phyloP scores from a whole-genome alignment of 2,329 filamentous ascomycete genomes.

The Xylariaceae sp. region DNA sequence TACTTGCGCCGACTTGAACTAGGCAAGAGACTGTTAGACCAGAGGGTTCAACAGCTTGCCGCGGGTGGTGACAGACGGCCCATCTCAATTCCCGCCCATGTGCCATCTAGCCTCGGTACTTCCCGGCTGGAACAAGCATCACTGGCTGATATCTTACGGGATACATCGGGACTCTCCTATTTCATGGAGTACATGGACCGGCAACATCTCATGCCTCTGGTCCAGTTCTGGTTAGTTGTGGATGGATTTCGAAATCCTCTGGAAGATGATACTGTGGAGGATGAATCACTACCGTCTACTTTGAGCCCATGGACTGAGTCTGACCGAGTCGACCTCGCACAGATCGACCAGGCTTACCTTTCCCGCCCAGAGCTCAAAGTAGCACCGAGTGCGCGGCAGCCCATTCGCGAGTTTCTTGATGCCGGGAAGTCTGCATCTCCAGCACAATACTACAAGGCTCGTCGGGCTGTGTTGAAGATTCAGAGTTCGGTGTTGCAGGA shows the following conservation, averaged over 20 bases:
- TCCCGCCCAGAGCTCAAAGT: slow-evolving; percentile 77
- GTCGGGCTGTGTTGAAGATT: slow-evolving; percentile 72
- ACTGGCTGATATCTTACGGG: slow-evolving; percentile 79
- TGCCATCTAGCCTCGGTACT: slow-evolving; percentile 33
- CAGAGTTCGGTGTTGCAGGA: slow-evolving; percentile 80
- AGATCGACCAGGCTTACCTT: slow-evolving; percentile 88
- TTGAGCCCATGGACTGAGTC: slow-evolving; percentile 71
- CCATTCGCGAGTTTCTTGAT: slow-evolving; percentile 72
- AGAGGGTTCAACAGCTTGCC: slow-evolving; percentile 77
- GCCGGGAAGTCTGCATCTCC: slow-evolving; percentile 71
- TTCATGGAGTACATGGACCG: slow-evolving; percentile 99
- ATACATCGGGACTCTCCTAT: slow-evolving; percentile 86
- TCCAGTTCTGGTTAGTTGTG: slow-evolving; percentile 98
- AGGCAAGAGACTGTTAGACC: slow-evolving; percentile 82
- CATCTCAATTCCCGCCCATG: slow-evolving; percentile 28
- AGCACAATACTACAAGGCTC: slow-evolving; percentile 75
- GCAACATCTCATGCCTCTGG: slow-evolving; percentile 75
- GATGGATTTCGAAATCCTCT: slow-evolving; percentile 93
- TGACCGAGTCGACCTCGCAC: slow-evolving; percentile 79
- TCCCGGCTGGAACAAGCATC: slow-evolving; percentile 69
- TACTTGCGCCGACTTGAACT: slow-evolving; percentile 89
- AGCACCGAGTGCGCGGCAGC: slow-evolving; percentile 59
- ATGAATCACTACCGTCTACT: slow-evolving; percentile 54
- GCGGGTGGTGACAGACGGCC: slow-evolving; percentile 52
- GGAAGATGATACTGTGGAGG: slow-evolving; percentile 74